phyloP scores from a whole-genome alignment of 2,329 filamentous ascomycete species.

The Leptographium wingfieldii region DNA sequence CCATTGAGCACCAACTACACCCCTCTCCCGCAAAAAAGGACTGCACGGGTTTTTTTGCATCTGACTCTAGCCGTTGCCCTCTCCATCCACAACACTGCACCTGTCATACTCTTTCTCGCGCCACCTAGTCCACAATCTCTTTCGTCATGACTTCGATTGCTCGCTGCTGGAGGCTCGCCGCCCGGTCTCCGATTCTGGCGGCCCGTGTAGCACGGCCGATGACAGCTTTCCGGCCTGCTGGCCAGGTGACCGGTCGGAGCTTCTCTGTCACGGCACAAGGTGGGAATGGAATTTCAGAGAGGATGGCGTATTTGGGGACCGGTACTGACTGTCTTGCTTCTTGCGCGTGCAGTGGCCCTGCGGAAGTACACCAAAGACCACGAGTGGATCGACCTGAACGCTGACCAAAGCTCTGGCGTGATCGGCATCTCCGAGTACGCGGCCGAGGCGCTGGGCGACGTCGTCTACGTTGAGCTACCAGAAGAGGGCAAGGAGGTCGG shows the following conservation, averaged over 20 bases:
- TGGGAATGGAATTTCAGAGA: slow-evolving; percentile 13
- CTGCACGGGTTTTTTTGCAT: not conserved
- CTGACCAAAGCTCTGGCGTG: slow-evolving; percentile 68
- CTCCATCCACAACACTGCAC: not conserved
- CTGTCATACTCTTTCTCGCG: not conserved
- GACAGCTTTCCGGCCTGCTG: slow-evolving; percentile 22
- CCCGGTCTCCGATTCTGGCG: slow-evolving; percentile 33
- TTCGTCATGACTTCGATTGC: slow-evolving; percentile 48
- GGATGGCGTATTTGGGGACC: not conserved
- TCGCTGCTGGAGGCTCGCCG: slow-evolving; percentile 35
- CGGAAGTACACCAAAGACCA: slow-evolving; percentile 95
- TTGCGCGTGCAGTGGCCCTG: slow-evolving; percentile 14
- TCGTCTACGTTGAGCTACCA: slow-evolving; percentile 94
- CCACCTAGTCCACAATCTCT: not conserved
- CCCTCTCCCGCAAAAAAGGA: not conserved
- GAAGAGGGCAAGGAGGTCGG: slow-evolving; percentile 52
- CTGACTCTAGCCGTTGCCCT: not conserved
- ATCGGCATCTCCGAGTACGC: slow-evolving; percentile 86
- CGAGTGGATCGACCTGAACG: slow-evolving; percentile 89
- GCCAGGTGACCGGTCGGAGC: slow-evolving; percentile 26
- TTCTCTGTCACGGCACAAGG: slow-evolving; percentile 34
- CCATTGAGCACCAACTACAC: not conserved
- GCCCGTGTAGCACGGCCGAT: slow-evolving; percentile 21
- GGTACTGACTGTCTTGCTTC: not conserved
- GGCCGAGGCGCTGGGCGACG: slow-evolving; percentile 82